A percentile compares a stretch with the other conserved stretches of the same genome.
phyloP scores from a whole-genome alignment of 2,329 filamentous ascomycete species.

The Colletotrichum acutatum region DNA sequence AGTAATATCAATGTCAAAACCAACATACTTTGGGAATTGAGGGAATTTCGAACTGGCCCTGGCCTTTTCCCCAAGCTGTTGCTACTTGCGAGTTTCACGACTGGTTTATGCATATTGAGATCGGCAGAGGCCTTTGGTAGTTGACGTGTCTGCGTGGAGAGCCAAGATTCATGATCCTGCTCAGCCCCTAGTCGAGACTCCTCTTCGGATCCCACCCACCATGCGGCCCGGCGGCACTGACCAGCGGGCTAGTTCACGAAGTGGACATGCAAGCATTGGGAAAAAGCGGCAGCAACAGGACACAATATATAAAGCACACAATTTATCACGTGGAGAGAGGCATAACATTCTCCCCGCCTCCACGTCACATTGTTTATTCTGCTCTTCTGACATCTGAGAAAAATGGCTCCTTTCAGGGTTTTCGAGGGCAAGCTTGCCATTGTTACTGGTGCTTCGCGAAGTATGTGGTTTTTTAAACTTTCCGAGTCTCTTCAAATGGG shows the following conservation, averaged over 20 bases:
- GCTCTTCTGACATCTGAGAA: conserved; percentile 8
- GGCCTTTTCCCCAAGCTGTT: not conserved
- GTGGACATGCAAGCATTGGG: not conserved
- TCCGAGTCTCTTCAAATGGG: no score
- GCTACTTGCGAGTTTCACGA: conserved; percentile 1
- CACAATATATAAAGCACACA: conserved; percentile 21
- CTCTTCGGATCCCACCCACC: not conserved
- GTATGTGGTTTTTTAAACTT: conserved; percentile 53
- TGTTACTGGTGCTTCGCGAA: conserved; percentile 82
- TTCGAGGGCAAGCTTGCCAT: conserved; percentile 81
- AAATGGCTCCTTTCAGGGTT: conserved; percentile 49
- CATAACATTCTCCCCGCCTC: not conserved
- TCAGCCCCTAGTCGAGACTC: not conserved
- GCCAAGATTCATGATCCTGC: conserved; percentile 10
- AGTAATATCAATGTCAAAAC: no score
- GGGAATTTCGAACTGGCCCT: not conserved
- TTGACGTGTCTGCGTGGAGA: conserved; percentile 30
- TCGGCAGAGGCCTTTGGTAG: conserved; percentile 4
- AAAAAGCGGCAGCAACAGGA: not conserved
- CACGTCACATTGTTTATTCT: conserved; percentile 8
- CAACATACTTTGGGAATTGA: not conserved
- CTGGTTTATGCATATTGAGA: conserved; percentile 18
- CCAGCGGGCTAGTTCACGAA: not conserved
- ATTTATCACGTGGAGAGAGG: conserved; percentile 23
- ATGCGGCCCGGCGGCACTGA: conserved; percentile 14